Base-by-base conservation (phyloP, 192 early-diverging fungal species). In the Piromyces finnis region DNA sequence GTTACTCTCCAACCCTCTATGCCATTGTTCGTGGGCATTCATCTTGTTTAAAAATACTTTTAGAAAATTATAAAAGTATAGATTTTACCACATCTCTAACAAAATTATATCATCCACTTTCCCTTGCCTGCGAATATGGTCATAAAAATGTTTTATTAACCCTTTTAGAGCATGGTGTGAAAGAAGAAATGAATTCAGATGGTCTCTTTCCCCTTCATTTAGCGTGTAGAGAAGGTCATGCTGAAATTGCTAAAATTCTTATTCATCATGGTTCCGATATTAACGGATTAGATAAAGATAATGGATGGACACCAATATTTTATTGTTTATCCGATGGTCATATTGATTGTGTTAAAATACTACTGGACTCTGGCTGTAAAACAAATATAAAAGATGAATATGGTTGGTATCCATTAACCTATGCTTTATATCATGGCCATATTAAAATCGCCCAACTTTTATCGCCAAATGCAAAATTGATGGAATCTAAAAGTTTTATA, bases 291-390 rank as follows among this genome's bases (percentile, higher is more conserved):
- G 98, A 99, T 84, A 92, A 92, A 83, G 95, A 98, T 86, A 93
- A 95, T 82, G 91, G 93, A 22, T 99, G 98, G 98, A 93, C 96
- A 11, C 96, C 98, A 0, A 83, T 98, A n/a, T 99, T 99, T 80
- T 98, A 94, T 85, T 94, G 96, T 0, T 94, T 94, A 17, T 91
- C 90, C 79, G 96, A 98, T 80, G 98, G 98, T 3, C 91, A 98
- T 82, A 82, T 87, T 9, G 92, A 92, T 16, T 95, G 94, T 83
- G 93, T 94, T 5, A 86, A 90, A 27, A 88, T 94, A 16, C 83
- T 99, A 78, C 82, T 98, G 5, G 90, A 91, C 27, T 92, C 94
- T 12, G 94, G 93, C 14, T 92, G 92, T 79, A 84, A 91, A 30
- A 88, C 93, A 32, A 89, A 92, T 51, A 83, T 91, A 28, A 87